These are phyloP conservation scores for Thermomyces lanuginosus DNA, from an alignment of 2,329 filamentous ascomycete genomes.

Conservation along the genomic window DNA sequence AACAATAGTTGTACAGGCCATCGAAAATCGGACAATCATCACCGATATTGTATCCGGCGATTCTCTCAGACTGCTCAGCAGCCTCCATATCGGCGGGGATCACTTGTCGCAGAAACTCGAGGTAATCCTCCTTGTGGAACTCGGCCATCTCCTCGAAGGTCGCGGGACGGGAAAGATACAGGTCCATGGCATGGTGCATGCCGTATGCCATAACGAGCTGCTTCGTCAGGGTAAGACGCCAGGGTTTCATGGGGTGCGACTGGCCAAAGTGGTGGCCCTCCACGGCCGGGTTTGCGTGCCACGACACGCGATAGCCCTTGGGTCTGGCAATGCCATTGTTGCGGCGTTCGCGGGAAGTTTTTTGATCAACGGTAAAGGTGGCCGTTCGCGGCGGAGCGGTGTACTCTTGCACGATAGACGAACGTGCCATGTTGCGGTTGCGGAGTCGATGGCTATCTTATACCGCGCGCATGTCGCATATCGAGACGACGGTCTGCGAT, in stretches of 20 bases:
- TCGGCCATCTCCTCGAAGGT: constrained; percentile 73
- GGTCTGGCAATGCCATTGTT: constrained; percentile 59
- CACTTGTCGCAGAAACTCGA: constrained; percentile 68
- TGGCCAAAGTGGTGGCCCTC: constrained; percentile 95
- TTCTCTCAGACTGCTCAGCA: constrained; percentile 38
- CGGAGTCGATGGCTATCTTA: no score
- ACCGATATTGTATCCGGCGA: constrained; percentile 66
- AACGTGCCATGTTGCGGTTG: constrained; percentile 22
- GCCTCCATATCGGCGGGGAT: constrained; percentile 54
- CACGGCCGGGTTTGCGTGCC: constrained; percentile 86
- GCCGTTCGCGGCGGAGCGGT: constrained; percentile 22
- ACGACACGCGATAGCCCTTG: constrained; percentile 79
- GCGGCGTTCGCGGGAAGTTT: constrained; percentile 38
- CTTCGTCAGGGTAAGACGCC: constrained; percentile 89
- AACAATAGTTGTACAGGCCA: constrained; percentile 87
- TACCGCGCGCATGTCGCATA: no score
- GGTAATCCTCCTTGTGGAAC: constrained; percentile 79
- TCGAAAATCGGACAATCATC: constrained; percentile 96
- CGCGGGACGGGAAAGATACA: constrained; percentile 69
- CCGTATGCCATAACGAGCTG: constrained; percentile 88
- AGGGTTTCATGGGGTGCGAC: constrained; percentile 97
- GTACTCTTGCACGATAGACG: constrained; percentile 35
- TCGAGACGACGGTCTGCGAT: no score
- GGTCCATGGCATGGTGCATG: constrained; percentile 92
- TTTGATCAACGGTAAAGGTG: constrained; percentile 34